phyloP scores from a whole-genome alignment of 495 filamentous ascomycete species.

The Aspergillus sclerotioniger region DNA sequence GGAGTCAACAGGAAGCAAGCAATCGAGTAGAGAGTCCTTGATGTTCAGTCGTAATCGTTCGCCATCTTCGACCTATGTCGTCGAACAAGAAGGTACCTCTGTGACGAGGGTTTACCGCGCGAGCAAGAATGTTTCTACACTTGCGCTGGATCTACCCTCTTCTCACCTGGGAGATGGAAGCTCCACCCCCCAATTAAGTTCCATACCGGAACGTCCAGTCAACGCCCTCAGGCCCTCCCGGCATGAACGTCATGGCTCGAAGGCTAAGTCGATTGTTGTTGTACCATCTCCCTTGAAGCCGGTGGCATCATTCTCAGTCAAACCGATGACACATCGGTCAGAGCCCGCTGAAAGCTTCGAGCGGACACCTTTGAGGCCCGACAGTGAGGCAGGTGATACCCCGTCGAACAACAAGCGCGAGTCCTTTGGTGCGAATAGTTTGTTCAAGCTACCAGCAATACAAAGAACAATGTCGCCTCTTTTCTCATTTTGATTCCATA shows the following conservation, averaged over 20 bases:
- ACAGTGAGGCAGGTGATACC: not conserved
- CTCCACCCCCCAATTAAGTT: not conserved
- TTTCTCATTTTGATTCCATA: constrained; percentile 2
- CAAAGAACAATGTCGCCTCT: constrained; percentile 14
- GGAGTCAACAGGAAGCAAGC: constrained; percentile 1
- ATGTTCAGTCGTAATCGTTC: constrained; percentile 16
- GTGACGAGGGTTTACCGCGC: constrained; percentile 20
- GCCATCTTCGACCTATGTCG: constrained; percentile 9
- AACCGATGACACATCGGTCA: constrained; percentile 1
- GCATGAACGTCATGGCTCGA: constrained; percentile 11
- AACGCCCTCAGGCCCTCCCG: not conserved
- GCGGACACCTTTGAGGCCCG: not conserved
- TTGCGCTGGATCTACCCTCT: constrained; percentile 1
- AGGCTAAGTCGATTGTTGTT: constrained; percentile 15
- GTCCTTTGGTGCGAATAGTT: not conserved
- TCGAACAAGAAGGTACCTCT: constrained; percentile 15
- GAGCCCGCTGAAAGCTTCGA: not conserved
- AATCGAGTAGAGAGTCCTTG: constrained; percentile 13
- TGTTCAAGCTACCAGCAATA: constrained; percentile 17
- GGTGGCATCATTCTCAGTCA: constrained; percentile 13
- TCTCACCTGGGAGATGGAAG: not conserved
- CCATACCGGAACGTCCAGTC: constrained; percentile 7
- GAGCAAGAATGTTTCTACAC: constrained; percentile 4
- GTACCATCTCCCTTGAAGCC: constrained; percentile 15
- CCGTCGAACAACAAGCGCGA: not conserved